phyloP scores from a whole-genome alignment of 139 green algal species.

The Desmodesmus armatus region DNA sequence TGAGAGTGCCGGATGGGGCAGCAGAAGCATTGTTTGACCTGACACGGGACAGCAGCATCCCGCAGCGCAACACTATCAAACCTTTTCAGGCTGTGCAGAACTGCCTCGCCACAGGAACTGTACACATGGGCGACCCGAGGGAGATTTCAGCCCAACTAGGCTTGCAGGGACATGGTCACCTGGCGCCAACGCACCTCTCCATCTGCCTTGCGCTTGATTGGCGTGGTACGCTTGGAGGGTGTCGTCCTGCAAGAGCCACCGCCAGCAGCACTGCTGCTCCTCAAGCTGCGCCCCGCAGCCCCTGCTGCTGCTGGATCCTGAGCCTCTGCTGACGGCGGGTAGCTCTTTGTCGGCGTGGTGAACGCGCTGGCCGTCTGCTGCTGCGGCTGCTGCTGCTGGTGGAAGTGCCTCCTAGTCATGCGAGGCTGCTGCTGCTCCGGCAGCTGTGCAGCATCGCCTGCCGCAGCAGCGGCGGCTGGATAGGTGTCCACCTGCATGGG shows the following conservation, averaged over 20 bases:
- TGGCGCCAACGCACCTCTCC: background rate
- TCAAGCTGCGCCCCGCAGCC: background rate
- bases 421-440: background rate
- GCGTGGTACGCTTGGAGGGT: background rate
- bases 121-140: background rate
- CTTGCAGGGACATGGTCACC: background rate
- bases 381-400: conserved; percentile 9
- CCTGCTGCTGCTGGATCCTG: background rate
- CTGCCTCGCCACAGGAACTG: no score
- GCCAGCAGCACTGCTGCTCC: conserved; percentile 3
- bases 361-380: background rate
- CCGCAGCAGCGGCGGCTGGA: background rate
- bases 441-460: background rate
- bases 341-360: no score
- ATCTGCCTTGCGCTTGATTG: conserved; percentile 27
- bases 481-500: no score
- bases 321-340: background rate
- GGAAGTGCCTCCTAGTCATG: background rate
- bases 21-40: background rate
- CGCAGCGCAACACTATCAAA: background rate
- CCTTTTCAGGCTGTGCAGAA: no score
- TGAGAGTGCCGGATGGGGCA: background rate
- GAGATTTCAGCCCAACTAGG: background rate
- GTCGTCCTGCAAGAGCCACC: background rate
- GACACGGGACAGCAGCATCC: background rate